A percentile compares a stretch with the other conserved stretches of the same genome.
Evolutionary conservation across 352 stramenopile species (phyloP).

Genomic region (Globisporangium emineosum): DNA sequence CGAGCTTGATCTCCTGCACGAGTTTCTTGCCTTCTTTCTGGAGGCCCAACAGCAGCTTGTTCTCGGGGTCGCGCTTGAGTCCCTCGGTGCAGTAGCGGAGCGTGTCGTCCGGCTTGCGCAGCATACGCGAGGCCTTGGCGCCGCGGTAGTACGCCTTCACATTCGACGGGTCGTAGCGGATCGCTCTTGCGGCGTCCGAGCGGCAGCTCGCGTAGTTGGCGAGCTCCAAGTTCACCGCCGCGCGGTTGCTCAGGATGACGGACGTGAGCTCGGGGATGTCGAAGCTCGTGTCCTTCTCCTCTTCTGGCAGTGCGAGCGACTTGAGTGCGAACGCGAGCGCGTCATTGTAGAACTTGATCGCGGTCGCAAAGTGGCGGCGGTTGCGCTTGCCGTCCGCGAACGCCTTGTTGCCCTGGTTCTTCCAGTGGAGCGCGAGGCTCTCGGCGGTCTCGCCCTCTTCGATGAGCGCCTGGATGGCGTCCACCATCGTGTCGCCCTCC

Average conservation of each 20-base stretch:
- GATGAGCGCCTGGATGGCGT: conserved; percentile 83
- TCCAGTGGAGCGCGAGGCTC: conserved; percentile 83
- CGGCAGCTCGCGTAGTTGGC: conserved; percentile 85
- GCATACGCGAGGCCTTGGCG: conserved; percentile 76
- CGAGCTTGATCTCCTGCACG: conserved; percentile 57
- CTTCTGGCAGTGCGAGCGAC: conserved; percentile 57
- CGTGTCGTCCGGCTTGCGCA: conserved; percentile 76
- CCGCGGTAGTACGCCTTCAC: conserved; percentile 86
- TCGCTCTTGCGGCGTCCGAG: conserved; percentile 69
- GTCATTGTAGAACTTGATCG: conserved; percentile 79
- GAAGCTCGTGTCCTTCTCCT: conserved; percentile 55
- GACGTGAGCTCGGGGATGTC: conserved; percentile 71
- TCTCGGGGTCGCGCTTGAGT: conserved; percentile 66
- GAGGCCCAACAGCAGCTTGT: conserved; percentile 74
- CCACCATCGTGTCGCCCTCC: conserved; percentile 83
- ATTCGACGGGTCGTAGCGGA: conserved; percentile 65
- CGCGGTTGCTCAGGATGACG: conserved; percentile 80
- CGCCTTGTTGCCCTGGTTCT: conserved; percentile 88
- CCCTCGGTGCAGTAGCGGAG: conserved; percentile 80
- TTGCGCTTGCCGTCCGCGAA: conserved; percentile 76
- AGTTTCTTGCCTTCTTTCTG: conserved; percentile 58
- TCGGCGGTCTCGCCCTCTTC: conserved; percentile 86
- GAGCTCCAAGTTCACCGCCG: conserved; percentile 79
- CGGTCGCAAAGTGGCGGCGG: conserved; percentile 67
- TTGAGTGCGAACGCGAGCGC: conserved; percentile 76